phyloP scores from a whole-genome alignment of 768 basidiomycete genomes.

The Xerocomellus intermedius region DNA sequence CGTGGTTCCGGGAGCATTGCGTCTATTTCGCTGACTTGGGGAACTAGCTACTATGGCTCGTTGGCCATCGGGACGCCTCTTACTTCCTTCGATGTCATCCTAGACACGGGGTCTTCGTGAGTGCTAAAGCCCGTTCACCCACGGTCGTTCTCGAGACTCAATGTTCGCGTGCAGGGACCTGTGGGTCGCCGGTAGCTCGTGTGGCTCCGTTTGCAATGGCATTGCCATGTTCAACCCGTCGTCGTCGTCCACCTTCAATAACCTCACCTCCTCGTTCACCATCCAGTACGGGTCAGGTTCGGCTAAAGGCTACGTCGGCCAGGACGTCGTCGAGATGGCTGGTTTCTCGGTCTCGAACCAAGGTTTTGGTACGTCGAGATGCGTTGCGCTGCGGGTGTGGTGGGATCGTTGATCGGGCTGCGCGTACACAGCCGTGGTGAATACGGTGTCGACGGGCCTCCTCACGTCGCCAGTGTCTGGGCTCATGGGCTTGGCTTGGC shows the following conservation, averaged over 20 bases:
- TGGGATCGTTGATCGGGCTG: background rate
- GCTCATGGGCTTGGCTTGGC: slow-evolving; percentile 54
- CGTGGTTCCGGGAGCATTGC: slow-evolving; percentile 10
- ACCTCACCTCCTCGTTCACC: slow-evolving; percentile 35
- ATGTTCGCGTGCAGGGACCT: slow-evolving; percentile 39
- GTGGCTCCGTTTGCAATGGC: slow-evolving; percentile 31
- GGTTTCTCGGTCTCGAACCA: slow-evolving; percentile 51
- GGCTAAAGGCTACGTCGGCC: slow-evolving; percentile 44
- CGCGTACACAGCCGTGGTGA: slow-evolving; percentile 36
- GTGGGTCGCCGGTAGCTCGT: slow-evolving; percentile 45
- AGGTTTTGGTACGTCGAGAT: slow-evolving; percentile 35
- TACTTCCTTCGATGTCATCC: slow-evolving; percentile 45
- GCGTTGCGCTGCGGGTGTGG: background rate
- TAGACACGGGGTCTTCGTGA: slow-evolving; percentile 51
- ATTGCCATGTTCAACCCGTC: slow-evolving; percentile 33
- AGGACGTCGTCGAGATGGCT: slow-evolving; percentile 50
- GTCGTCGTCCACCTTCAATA: slow-evolving; percentile 38
- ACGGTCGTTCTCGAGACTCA: background rate
- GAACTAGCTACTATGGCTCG: slow-evolving; percentile 37
- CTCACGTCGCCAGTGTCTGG: slow-evolving; percentile 48
- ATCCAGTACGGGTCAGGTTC: slow-evolving; percentile 50
- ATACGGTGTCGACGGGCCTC: slow-evolving; percentile 36
- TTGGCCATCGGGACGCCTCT: slow-evolving; percentile 47
- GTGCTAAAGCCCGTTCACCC: background rate
- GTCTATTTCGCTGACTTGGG: background rate